Percentiles rank a stretch among this genome's conserved stretches.
These are phyloP conservation scores for Naganishia antarctica DNA, from an alignment of 768 basidiomycete genomes.

Conservation along the genomic window DNA sequence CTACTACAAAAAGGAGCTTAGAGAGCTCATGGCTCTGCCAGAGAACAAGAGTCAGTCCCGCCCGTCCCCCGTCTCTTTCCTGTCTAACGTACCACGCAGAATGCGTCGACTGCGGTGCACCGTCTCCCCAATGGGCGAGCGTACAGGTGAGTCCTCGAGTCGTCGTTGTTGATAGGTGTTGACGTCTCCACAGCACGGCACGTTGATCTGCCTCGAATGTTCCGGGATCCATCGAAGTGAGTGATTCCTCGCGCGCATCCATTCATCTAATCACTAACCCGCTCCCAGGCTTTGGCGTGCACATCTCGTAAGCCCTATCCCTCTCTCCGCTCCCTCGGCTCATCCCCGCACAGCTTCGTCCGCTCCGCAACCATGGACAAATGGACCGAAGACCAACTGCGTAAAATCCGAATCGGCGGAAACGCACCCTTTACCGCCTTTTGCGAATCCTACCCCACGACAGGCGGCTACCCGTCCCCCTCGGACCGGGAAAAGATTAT, in stretches of 20 bases:
- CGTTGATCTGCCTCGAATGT: slow-evolving; percentile 79
- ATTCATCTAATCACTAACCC: not conserved
- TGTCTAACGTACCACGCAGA: slow-evolving; percentile 35
- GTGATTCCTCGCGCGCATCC: slow-evolving; percentile 24
- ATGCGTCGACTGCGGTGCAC: slow-evolving; percentile 78
- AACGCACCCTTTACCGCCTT: slow-evolving; percentile 78
- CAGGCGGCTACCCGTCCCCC: slow-evolving; percentile 56
- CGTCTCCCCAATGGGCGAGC: slow-evolving; percentile 88
- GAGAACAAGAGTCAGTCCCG: slow-evolving; percentile 60
- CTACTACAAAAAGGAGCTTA: slow-evolving; percentile 65
- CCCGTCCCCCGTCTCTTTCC: not conserved
- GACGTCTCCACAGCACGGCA: slow-evolving; percentile 50
- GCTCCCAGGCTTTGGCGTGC: slow-evolving; percentile 82
- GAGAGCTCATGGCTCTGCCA: slow-evolving; percentile 67
- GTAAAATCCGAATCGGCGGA: slow-evolving; percentile 84
- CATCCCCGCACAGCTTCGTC: slow-evolving; percentile 64
- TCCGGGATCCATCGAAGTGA: slow-evolving; percentile 52
- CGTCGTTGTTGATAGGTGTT: not conserved
- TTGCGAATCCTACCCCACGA: slow-evolving; percentile 59
- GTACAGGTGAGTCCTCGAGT: slow-evolving; percentile 29
- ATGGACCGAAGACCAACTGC: slow-evolving; percentile 77
- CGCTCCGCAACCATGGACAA: slow-evolving; percentile 94
- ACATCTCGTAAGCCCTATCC: slow-evolving; percentile 54
- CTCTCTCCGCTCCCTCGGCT: not conserved
- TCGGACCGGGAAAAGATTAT: slow-evolving; percentile 65